Evolutionary conservation across 1,284 basidiomycete species (phyloP), one percentile per base, ranked within the genome.

Genomic region (Marasmius oreades): DNA sequence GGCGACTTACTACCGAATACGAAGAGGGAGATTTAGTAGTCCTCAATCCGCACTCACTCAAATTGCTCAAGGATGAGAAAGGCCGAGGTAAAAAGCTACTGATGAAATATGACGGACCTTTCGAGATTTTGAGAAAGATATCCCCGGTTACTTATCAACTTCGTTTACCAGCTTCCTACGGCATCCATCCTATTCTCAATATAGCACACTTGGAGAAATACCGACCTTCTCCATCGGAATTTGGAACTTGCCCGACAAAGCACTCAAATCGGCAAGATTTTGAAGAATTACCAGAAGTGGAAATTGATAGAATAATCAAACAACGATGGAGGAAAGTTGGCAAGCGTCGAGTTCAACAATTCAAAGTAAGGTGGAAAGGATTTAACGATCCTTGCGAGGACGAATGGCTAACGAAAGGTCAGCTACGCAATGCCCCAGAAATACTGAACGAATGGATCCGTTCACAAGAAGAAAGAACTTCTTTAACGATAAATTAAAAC

Each of bases 1-100:
- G 61, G 16, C 43, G 59, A 5, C 34, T 60, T 0, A 5, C n/a
- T 0, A 39, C 22, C 1, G 61, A 68, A 51, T 68, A 65, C 42
- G 59, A 69, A n/a, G 64, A 61, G 51, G 66, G 67, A 18, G 64
- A 69, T 43, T 23, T 53, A 4, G 66, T 68, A 0, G 50, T 69
- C 2, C 22, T 70, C 2, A 69, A 70, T 42, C 61, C 59, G 0
- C 58, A 67, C 26, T 58, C 62, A 4, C 50, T 70, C 4, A 22
- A 56, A 3, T 52, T 67, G 43, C 51, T 64, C 2, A 24, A 52
- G 1, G 45, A 44, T 2, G 58, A 61, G 16, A 63, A 58, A 39
- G 66, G 65, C 0, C 20, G 55, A 18, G 46, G 34, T 5, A 52
- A 47, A 24, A 55, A 59, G 51, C 34, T 59, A 16, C 37, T 59